Percentiles rank a stretch among this genome's conserved stretches.
Evolutionary conservation across 1,139 yeast species (phyloP).

Genomic region (Pichia sp.): DNA sequence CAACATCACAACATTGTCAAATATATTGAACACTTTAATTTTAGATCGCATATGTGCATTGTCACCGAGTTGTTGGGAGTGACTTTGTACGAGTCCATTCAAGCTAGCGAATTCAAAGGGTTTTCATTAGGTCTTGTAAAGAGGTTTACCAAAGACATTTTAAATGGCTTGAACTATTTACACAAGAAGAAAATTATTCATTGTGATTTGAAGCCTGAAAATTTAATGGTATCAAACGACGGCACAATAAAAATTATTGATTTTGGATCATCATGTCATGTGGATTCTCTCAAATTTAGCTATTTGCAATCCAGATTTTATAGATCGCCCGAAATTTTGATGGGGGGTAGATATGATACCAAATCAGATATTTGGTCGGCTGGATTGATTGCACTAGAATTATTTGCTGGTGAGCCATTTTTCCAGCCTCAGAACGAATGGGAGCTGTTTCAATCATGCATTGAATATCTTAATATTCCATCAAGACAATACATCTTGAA

Average conservation of each 20-base stretch:
- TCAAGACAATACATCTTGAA: conserved; percentile 29
- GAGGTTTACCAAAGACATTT: conserved; percentile 44
- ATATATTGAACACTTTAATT: conserved; percentile 59
- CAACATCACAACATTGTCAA: conserved; percentile 34
- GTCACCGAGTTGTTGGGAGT: conserved; percentile 65
- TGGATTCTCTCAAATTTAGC: conserved; percentile 40
- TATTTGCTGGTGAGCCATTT: conserved; percentile 57
- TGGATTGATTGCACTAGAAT: conserved; percentile 62
- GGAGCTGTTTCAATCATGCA: conserved; percentile 51
- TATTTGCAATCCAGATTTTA: conserved; percentile 60
- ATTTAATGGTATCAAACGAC: conserved; percentile 38
- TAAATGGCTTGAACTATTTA: conserved; percentile 52
- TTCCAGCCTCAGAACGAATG: conserved; percentile 65
- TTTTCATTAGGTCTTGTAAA: conserved; percentile 44
- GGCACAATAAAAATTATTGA: conserved; percentile 47
- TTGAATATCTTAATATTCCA: conserved; percentile 48
- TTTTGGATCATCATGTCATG: conserved; percentile 53
- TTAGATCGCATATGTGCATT: conserved; percentile 79
- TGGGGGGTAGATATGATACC: conserved; percentile 67
- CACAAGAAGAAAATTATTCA: conserved; percentile 57
- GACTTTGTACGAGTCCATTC: conserved; percentile 60
- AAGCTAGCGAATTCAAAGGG: conserved; percentile 54
- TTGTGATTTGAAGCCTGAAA: conserved; percentile 74
- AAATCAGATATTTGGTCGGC: conserved; percentile 78
- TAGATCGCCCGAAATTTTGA: conserved; percentile 70